Percentiles rank a stretch among this genome's conserved stretches.
Conservation (phyloP, 1,139 yeast species). For the Magnusiomyces fungicola region DNA sequence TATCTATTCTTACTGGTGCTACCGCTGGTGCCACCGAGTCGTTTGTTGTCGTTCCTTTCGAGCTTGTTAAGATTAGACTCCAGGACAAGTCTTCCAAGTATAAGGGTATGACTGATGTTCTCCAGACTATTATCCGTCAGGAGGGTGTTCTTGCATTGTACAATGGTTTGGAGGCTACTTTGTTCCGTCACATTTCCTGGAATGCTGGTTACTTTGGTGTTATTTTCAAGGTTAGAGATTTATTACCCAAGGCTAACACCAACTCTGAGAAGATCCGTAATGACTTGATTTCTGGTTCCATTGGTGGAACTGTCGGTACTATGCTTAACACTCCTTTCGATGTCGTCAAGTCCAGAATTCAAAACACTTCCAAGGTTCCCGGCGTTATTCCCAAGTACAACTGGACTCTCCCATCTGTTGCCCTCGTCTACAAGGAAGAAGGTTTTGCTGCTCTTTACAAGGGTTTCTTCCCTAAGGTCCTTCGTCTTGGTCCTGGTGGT, state of each 20-base stretch:
- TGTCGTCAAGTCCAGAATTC: conserved; percentile 95
- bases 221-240: conserved; percentile 73
- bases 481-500: conserved; percentile 98
- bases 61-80: conserved; percentile 73
- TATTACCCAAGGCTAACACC: conserved; percentile 72
- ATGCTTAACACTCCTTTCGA: conserved; percentile 92
- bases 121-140: conserved; percentile 57
- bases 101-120: conserved; percentile 80
- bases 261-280: conserved; percentile 68
- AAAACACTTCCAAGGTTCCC: conserved; percentile 65
- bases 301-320: conserved; percentile 97
- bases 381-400: conserved; percentile 69
- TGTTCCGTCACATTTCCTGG: conserved; percentile 97
- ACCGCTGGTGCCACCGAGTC: conserved; percentile 98
- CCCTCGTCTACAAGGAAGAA: conserved; percentile 77
- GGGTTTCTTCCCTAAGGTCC: conserved; percentile 94
- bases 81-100: conserved; percentile 83
- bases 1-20: conserved; percentile 91
- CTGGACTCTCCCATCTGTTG: conserved; percentile 84
- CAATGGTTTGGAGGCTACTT: conserved; percentile 92
- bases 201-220: conserved; percentile 97
- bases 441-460: conserved; percentile 83
- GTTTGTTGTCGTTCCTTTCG: conserved; percentile 95
- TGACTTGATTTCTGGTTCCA: conserved; percentile 84
- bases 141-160: conserved; percentile 83